Evolutionary conservation across 2,329 filamentous ascomycete species (phyloP).

Genomic region (Sclerotinia spermophila): DNA sequence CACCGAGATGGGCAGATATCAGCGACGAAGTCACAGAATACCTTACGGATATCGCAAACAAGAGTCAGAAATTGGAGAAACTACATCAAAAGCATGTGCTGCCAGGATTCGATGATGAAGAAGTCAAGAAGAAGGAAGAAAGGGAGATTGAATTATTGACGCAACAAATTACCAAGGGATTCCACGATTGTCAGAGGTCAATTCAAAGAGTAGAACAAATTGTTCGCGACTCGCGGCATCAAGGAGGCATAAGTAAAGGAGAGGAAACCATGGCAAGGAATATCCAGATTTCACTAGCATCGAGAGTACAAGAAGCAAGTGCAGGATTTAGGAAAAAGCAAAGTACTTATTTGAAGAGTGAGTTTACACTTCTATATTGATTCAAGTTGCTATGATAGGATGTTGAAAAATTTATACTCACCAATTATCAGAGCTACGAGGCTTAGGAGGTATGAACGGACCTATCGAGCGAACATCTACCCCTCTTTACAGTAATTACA

Average conservation of each 20-base stretch:
- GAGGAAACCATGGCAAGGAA: conserved; percentile 97
- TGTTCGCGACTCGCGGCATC: conserved; percentile 73
- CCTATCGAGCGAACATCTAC: conserved; percentile 53
- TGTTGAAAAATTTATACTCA: conserved; percentile 22
- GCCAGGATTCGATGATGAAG: conserved; percentile 94
- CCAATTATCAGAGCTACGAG: conserved; percentile 60
- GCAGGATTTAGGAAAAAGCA: conserved; percentile 95
- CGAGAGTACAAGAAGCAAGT: conserved; percentile 86
- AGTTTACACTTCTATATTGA: conserved; percentile 25
- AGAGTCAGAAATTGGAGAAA: conserved; percentile 82
- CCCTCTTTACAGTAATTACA: conserved; percentile 55
- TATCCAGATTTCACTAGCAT: conserved; percentile 85
- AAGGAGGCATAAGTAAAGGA: conserved; percentile 69
- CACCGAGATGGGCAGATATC: conserved; percentile 91
- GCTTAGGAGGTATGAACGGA: conserved; percentile 59
- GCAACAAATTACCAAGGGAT: conserved; percentile 81
- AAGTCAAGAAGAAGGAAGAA: conserved; percentile 82
- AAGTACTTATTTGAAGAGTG: conserved; percentile 92
- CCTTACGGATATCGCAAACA: conserved; percentile 73
- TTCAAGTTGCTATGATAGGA: background rate
- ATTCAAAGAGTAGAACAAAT: conserved; percentile 86
- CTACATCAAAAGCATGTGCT: conserved; percentile 96
- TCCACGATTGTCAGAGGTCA: conserved; percentile 84
- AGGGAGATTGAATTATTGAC: conserved; percentile 86
- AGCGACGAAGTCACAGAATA: conserved; percentile 89